These are phyloP conservation scores for Candida boleticola DNA, from an alignment of 805 yeast genomes.

Conservation along the genomic window DNA sequence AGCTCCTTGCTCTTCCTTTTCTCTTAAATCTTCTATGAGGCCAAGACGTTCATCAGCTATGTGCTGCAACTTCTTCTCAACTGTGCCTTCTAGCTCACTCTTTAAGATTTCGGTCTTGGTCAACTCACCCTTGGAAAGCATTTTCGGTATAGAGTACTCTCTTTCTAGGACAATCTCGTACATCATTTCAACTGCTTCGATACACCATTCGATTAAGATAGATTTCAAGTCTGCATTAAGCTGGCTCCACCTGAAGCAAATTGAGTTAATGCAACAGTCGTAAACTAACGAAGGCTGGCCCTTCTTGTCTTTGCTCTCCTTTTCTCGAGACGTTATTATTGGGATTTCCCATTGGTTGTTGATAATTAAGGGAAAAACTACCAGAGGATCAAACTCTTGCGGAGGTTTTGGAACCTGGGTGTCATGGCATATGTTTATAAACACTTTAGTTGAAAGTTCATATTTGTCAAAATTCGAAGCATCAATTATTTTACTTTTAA, in stretches of 20 bases:
- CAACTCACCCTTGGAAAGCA: slow-evolving; percentile 66
- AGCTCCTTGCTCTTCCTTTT: slow-evolving; percentile 12
- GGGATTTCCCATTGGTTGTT: slow-evolving; percentile 86
- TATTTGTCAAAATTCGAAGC: slow-evolving; percentile 22
- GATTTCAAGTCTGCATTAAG: slow-evolving; percentile 57
- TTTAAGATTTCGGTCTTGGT: slow-evolving; percentile 43
- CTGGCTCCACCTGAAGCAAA: slow-evolving; percentile 61
- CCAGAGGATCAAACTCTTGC: slow-evolving; percentile 50
- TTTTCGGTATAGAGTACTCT: slow-evolving; percentile 65
- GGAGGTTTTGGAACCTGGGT: slow-evolving; percentile 62
- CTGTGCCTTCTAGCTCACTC: slow-evolving; percentile 40
- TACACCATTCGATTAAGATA: slow-evolving; percentile 77
- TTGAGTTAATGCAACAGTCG: slow-evolving; percentile 75
- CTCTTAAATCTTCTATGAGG: slow-evolving; percentile 41
- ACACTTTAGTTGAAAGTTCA: slow-evolving; percentile 56
- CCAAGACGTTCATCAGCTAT: slow-evolving; percentile 40
- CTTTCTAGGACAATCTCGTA: slow-evolving; percentile 53
- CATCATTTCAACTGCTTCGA: slow-evolving; percentile 71
- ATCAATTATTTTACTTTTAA: slow-evolving; percentile 56
- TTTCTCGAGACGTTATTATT: slow-evolving; percentile 60
- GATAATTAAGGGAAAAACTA: slow-evolving; percentile 61
- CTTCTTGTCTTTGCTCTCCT: slow-evolving; percentile 64
- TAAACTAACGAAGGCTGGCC: slow-evolving; percentile 63
- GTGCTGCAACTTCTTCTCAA: slow-evolving; percentile 34
- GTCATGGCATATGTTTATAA: slow-evolving; percentile 75